Base-by-base conservation (phyloP, 768 basidiomycete species). In the Boletus tomentosulus region DNA sequence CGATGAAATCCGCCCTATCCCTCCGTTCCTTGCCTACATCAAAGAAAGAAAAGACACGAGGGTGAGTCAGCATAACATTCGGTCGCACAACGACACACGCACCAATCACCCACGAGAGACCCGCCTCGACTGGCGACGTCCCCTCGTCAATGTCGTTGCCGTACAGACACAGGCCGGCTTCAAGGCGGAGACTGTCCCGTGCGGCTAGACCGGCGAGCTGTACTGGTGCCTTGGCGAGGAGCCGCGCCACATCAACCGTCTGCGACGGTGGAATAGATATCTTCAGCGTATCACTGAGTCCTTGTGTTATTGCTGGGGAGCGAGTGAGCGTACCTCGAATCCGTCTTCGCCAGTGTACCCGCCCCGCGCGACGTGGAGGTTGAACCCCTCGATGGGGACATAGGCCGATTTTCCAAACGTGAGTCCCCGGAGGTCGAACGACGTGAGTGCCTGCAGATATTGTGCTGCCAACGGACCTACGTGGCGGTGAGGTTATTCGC, bases 321-420 rank as follows among this genome's bases (percentile, higher is more conserved):
- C 10, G 19, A 22, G 39, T 22, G 37, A 53, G 42, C 43, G 43
- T 46, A 85, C 93, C 79, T 99, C 97, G 60, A 99, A 98, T 0
- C 97, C 97, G 70, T 99, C 97, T 73, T 99, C 97, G 11, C 97
- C 97, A 0, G 97, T 98, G 72, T 99, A 99, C 5, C 97, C 97
- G 28, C 93, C 92, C 15, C 97, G 84, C 8, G 93, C 89, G 30
- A 98, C 83, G 66, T 98, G 93, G 34, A 91, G 79, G 4, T 69
- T 64, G 54, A 73, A 65, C 19, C 70, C 68, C 54, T 86, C 86
- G 39, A 97, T 78, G 1, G 87, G 83, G 9, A 92, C 79, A 65
- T 84, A 92, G 0, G 88, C 86, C 19, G 89, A 87, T 57, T 82
- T 85, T 37, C 94, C 93, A 63, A 99, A 98, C 27, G 86, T 87